These are phyloP conservation scores for Arachis stenosperma DNA, from an alignment of 306 rosid species.

Conservation along the genomic window DNA sequence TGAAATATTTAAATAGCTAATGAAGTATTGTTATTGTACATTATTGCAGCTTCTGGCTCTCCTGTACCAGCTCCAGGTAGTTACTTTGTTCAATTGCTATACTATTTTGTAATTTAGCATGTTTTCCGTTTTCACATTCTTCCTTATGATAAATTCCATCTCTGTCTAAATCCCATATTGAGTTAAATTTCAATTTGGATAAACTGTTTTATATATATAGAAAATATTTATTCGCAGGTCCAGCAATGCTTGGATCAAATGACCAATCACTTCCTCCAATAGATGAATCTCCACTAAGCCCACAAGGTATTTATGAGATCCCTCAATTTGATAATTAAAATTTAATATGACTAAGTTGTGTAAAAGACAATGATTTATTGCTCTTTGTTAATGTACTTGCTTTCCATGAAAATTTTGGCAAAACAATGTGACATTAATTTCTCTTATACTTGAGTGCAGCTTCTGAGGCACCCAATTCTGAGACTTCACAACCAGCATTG, in stretches of 20 bases:
- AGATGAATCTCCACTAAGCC: constrained; percentile 51
- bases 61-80: constrained; percentile 80
- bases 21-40: background rate
- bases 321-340: too few species aligned
- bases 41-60: constrained; percentile 57
- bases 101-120: background rate
- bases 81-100: constrained; percentile 2
- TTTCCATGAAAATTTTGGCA: background rate
- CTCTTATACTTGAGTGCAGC: constrained; percentile 8
- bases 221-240: constrained; percentile 42
- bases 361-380: too few species aligned
- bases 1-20: background rate
- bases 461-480: background rate
- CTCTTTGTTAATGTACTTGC: too few species aligned
- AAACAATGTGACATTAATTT: background rate
- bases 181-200: background rate
- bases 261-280: constrained; percentile 39
- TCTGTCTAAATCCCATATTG: background rate
- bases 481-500: background rate
- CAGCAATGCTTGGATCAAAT: constrained; percentile 40
- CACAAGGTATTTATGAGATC: constrained; percentile 46
- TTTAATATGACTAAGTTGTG: too few species aligned
- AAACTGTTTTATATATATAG: too few species aligned
- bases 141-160: background rate
- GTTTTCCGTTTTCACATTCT: background rate